A percentile compares a stretch with the other conserved stretches of the same genome.
Evolutionary conservation across 176 grass and related monocot species (phyloP).

Genomic region (Otatea glauca): DNA sequence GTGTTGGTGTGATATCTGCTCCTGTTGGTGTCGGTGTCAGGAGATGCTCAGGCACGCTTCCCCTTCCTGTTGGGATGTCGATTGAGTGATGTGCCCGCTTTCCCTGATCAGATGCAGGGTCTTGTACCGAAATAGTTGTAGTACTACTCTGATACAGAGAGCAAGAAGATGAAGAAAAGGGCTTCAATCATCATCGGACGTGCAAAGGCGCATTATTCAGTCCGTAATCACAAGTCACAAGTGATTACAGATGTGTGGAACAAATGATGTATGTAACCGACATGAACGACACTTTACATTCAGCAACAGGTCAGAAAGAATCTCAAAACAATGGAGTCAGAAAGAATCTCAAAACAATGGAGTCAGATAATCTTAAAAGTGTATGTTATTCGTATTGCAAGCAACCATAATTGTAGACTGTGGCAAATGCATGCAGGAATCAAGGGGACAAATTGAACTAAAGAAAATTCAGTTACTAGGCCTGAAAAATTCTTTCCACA

Average conservation of each 20-base stretch:
- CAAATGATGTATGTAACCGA: too few relatives aligned
- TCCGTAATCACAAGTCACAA: too few relatives aligned
- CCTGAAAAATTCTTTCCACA: neutral
- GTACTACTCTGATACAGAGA: neutral
- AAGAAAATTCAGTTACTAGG: neutral
- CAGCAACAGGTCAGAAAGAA: neutral
- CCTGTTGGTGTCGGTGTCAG: constrained; percentile 25
- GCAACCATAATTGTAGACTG: neutral
- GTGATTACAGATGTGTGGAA: too few relatives aligned
- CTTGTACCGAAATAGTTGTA: neutral
- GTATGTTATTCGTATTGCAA: neutral
- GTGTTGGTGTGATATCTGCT: constrained; percentile 36
- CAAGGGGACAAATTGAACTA: neutral
- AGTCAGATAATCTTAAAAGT: neutral
- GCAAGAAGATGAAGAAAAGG: neutral
- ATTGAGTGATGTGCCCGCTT: constrained; percentile 64
- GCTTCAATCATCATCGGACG: neutral
- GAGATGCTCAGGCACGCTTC: constrained; percentile 5
- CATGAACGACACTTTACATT: neutral
- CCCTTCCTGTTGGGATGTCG: constrained; percentile 59
- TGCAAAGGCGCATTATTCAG: too few relatives aligned
- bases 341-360: neutral
- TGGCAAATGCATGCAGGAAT: neutral
- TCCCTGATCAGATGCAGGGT: neutral
- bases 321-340: too few relatives aligned